These are phyloP conservation scores for Blumeria graminis DNA, from an alignment of 2,329 filamentous ascomycete species.

Conservation along the genomic window DNA sequence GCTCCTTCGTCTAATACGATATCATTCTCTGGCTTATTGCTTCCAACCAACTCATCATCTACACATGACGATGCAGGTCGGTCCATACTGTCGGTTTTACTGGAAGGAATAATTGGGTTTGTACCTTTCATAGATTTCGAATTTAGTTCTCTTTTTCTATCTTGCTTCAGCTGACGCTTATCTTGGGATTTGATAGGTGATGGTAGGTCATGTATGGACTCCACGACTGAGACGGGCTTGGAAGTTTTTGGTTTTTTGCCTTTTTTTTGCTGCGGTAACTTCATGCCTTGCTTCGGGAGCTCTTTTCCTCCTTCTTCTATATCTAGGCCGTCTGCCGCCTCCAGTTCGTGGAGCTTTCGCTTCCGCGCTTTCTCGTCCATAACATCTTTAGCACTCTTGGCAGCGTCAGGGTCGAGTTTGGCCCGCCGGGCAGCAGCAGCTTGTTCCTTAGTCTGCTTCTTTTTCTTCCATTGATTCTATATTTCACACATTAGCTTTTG, in stretches of 20 bases:
- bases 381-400: slow-evolving; percentile 78
- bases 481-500: slow-evolving; percentile 6
- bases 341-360: slow-evolving; percentile 48
- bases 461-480: slow-evolving; percentile 81
- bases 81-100: not conserved
- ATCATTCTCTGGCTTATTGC: slow-evolving; percentile 5
- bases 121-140: slow-evolving; percentile 17
- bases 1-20: slow-evolving; percentile 7
- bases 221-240: slow-evolving; percentile 1
- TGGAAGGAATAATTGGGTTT: not conserved
- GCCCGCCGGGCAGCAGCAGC: slow-evolving; percentile 60
- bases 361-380: slow-evolving; percentile 70
- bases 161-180: slow-evolving; percentile 12
- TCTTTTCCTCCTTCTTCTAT: slow-evolving; percentile 25
- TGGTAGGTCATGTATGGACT: slow-evolving; percentile 16
- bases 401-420: slow-evolving; percentile 77
- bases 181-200: slow-evolving; percentile 13
- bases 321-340: slow-evolving; percentile 26
- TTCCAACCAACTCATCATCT: slow-evolving; percentile 1
- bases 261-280: slow-evolving; percentile 18
- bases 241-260: slow-evolving; percentile 30
- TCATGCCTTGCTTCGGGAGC: slow-evolving; percentile 39
- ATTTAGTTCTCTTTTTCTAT: slow-evolving; percentile 15
- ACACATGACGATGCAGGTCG: slow-evolving; percentile 8
- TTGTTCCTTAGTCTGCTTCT: slow-evolving; percentile 87